A percentile compares a stretch with the other conserved stretches of the same genome.
These are phyloP conservation scores for Scopulariopsis brevicaulis DNA, from an alignment of 2,329 filamentous ascomycete species.

Conservation along the genomic window DNA sequence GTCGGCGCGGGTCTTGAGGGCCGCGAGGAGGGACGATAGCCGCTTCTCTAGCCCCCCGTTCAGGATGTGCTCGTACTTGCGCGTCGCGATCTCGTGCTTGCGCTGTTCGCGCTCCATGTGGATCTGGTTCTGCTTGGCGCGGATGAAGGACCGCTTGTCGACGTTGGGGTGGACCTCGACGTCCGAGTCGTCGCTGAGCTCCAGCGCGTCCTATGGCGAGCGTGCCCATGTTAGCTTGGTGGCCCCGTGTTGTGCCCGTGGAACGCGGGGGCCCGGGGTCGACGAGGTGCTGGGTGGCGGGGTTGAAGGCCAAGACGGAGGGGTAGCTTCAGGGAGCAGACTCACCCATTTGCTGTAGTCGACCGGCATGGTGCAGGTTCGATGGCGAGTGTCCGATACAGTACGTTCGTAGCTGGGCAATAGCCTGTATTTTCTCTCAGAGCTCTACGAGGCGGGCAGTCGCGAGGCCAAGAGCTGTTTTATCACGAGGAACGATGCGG, in stretches of 20 bases:
- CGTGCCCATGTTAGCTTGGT: conserved; percentile 5
- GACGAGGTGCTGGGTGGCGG: neutral
- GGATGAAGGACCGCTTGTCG: conserved; percentile 96
- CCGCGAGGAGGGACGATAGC: conserved; percentile 66
- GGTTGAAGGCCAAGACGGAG: neutral
- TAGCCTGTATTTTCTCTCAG: neutral
- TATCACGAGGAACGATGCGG: neutral
- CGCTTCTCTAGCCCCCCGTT: conserved; percentile 83
- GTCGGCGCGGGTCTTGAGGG: conserved; percentile 62
- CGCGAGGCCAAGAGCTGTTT: neutral
- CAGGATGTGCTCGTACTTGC: conserved; percentile 86
- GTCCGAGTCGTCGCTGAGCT: conserved; percentile 96
- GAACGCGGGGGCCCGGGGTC: neutral
- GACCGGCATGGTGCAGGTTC: conserved; percentile 29
- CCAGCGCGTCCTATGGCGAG: conserved; percentile 60
- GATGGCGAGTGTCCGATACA: neutral
- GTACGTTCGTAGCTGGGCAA: neutral
- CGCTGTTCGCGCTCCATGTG: conserved; percentile 82
- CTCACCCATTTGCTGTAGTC: conserved; percentile 61
- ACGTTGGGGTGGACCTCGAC: conserved; percentile 98
- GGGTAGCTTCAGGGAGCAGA: conserved; percentile 3
- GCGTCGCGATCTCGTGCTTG: conserved; percentile 76
- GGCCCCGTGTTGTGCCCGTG: neutral
- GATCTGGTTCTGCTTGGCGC: conserved; percentile 95
- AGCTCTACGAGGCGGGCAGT: neutral